Conservation (phyloP, 306 rosid species). For the Glycine tomentella region DNA sequence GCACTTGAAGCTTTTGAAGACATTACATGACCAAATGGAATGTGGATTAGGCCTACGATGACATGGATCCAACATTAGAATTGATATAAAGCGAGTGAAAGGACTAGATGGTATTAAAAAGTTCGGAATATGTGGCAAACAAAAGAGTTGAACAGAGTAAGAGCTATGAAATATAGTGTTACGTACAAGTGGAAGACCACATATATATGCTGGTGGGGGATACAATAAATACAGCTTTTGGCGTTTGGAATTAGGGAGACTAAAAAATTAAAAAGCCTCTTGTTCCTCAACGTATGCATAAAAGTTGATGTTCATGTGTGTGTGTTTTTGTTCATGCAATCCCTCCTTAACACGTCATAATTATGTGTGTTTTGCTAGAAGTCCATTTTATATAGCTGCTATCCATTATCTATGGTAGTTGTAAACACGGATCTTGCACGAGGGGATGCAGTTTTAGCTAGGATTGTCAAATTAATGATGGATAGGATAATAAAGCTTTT, state of each 20-base stretch:
- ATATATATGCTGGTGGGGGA: not conserved
- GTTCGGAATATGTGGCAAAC: slow-evolving; percentile 54
- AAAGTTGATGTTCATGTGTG: not conserved
- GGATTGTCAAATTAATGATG: not conserved
- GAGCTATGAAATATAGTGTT: slow-evolving; percentile 34
- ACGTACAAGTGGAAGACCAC: slow-evolving; percentile 6
- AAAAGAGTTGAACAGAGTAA: slow-evolving; percentile 50
- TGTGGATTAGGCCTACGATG: slow-evolving; percentile 68
- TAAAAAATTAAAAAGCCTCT: not conserved
- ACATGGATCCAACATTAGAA: slow-evolving; percentile 60
- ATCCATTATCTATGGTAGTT: not conserved
- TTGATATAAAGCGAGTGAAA: slow-evolving; percentile 34
- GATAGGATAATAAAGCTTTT: not conserved
- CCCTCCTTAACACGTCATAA: not conserved
- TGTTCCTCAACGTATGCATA: not conserved
- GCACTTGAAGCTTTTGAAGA: slow-evolving; percentile 39
- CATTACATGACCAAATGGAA: slow-evolving; percentile 37
- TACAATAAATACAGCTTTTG: not conserved
- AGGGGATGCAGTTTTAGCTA: not conserved
- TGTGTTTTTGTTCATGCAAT: not conserved
- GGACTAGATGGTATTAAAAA: slow-evolving; percentile 35
- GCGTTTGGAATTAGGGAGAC: slow-evolving; percentile 14
- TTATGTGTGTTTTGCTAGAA: not conserved
- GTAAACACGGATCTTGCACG: not conserved
- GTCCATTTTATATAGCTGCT: not conserved